A percentile compares a stretch with the other conserved stretches of the same genome.
Conservation (phyloP, 768 basidiomycete genomes). For the Amanita fuliginea region DNA sequence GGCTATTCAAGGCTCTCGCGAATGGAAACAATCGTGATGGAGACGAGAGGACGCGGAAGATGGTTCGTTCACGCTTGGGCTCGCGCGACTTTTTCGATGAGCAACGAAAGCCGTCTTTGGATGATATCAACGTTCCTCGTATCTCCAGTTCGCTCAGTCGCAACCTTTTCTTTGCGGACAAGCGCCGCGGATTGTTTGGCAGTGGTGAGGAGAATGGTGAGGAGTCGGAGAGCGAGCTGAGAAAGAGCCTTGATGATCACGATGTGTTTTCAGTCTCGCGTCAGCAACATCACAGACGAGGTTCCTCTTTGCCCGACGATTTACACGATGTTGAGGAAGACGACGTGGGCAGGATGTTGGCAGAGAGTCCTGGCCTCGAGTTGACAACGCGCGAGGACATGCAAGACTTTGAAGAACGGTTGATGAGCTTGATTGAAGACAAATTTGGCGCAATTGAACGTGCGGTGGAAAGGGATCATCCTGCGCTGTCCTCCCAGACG, state of each 20-base stretch:
- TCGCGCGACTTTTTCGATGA: constrained; percentile 63
- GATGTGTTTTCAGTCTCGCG: constrained; percentile 25
- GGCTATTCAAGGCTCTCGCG: constrained; percentile 73
- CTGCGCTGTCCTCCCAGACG: constrained; percentile 29
- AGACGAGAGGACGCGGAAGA: constrained; percentile 60
- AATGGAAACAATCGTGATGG: constrained; percentile 18
- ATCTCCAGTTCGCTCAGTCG: constrained; percentile 56
- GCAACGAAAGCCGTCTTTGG: constrained; percentile 54
- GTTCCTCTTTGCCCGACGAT: constrained; percentile 48
- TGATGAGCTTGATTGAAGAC: constrained; percentile 58
- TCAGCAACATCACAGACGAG: constrained; percentile 29
- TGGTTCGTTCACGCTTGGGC: constrained; percentile 66
- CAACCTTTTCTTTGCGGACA: constrained; percentile 44
- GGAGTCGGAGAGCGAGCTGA: background rate
- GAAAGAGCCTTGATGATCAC: constrained; percentile 13
- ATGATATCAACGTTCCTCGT: constrained; percentile 57
- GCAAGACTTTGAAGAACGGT: constrained; percentile 47
- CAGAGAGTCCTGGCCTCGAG: constrained; percentile 2
- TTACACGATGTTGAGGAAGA: constrained; percentile 32
- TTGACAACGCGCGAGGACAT: constrained; percentile 46
- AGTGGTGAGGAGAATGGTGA: background rate
- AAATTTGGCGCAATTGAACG: constrained; percentile 44
- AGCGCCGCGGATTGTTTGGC: constrained; percentile 11
- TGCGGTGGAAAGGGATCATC: constrained; percentile 19
- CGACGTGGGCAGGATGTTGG: constrained; percentile 17